Evolutionary conservation across 176 grass and related monocot species (phyloP).

Genomic region (Secale cereale): DNA sequence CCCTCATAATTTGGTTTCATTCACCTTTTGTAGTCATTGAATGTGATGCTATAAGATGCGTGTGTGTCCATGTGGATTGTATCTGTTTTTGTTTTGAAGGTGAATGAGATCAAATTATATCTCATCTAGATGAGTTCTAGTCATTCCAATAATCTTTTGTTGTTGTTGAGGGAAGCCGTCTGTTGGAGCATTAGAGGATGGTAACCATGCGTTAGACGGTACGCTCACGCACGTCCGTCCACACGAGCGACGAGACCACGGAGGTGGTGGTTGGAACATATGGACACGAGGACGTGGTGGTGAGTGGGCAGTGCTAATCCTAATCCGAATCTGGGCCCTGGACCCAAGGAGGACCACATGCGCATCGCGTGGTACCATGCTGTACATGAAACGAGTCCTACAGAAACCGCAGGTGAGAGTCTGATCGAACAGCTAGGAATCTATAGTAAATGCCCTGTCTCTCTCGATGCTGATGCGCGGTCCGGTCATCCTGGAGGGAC

Average conservation of each 20-base stretch:
- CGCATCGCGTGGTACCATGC: not conserved
- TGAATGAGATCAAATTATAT: too few relatives aligned
- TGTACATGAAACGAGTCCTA: too few relatives aligned
- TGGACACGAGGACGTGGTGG: not conserved
- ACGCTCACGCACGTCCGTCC: too few relatives aligned
- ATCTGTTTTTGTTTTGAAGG: too few relatives aligned
- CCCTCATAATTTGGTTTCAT: too few relatives aligned
- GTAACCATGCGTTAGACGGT: not conserved
- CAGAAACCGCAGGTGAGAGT: not conserved
- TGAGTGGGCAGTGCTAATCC: not conserved
- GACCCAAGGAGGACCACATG: not conserved
- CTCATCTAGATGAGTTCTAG: too few relatives aligned
- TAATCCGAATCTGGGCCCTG: not conserved
- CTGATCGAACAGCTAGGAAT: not conserved
- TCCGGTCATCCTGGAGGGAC: not conserved
- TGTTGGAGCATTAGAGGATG: not conserved
- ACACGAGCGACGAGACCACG: too few relatives aligned
- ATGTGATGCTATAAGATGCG: too few relatives aligned
- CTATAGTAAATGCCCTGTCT: not conserved
- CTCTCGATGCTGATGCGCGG: not conserved
- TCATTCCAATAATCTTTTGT: too few relatives aligned
- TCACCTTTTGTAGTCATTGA: too few relatives aligned
- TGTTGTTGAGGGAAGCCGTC: not conserved
- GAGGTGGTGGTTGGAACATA: not conserved
- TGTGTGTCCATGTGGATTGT: too few relatives aligned